phyloP scores from a whole-genome alignment of 495 filamentous ascomycete species.

The Glarea lozoyensis region DNA sequence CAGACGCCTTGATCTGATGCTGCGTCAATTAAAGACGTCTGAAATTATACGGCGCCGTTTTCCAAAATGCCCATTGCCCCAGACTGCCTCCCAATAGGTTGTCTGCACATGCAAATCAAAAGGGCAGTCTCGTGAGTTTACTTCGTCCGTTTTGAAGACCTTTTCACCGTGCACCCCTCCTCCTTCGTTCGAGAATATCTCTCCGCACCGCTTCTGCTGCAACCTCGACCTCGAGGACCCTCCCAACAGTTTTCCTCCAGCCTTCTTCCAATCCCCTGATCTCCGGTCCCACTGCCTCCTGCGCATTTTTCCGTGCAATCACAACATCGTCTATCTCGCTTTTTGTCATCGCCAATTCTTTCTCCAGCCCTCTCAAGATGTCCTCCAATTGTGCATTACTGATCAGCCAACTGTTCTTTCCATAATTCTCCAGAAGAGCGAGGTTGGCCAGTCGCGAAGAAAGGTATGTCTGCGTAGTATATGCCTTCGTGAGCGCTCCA shows the following conservation, averaged over 20 bases:
- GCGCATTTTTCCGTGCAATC: conserved; percentile 56
- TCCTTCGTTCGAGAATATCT: conserved; percentile 50
- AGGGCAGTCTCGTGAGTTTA: too few species aligned
- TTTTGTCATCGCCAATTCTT: conserved; percentile 60
- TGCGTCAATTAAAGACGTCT: too few species aligned
- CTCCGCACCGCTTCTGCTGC: conserved; percentile 60
- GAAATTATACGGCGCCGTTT: too few species aligned
- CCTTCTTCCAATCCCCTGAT: conserved; percentile 58
- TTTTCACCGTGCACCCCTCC: conserved; percentile 12
- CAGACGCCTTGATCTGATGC: too few species aligned
- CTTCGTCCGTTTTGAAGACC: too few species aligned
- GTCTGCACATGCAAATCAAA: too few species aligned
- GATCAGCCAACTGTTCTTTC: conserved; percentile 86
- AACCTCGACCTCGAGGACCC: conserved; percentile 65
- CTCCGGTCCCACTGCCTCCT: conserved; percentile 62
- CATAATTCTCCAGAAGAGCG: conserved; percentile 63
- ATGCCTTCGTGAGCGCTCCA: conserved; percentile 33
- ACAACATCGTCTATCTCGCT: conserved; percentile 61
- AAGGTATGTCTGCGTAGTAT: conserved; percentile 59
- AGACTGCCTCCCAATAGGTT: too few species aligned
- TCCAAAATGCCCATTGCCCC: too few species aligned
- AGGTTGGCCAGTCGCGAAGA: conserved; percentile 58
- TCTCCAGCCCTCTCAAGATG: conserved; percentile 62
- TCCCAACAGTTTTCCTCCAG: conserved; percentile 65
- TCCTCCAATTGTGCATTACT: conserved; percentile 72